Conservation (phyloP, 805 yeast genomes). For the Hermanozyma aechmeae region DNA sequence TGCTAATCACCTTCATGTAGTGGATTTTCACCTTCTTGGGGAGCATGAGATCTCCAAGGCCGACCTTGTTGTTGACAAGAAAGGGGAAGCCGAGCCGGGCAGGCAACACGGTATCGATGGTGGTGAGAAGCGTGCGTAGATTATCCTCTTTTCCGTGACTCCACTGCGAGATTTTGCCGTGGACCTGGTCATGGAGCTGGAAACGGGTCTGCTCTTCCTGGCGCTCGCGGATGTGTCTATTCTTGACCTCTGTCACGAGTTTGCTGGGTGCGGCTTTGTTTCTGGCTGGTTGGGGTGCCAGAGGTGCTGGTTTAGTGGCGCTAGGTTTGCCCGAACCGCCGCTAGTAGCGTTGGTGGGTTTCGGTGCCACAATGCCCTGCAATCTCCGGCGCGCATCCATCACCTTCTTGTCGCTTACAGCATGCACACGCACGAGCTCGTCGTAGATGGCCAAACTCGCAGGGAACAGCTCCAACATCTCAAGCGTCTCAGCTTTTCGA, state of each 20-base stretch:
- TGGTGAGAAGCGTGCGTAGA: conserved; percentile 64
- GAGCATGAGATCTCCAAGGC: conserved; percentile 68
- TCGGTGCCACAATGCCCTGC: conserved; percentile 49
- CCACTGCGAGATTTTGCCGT: conserved; percentile 51
- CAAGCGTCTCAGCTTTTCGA: conserved; percentile 77
- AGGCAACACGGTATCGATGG: conserved; percentile 58
- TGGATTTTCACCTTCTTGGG: conserved; percentile 82
- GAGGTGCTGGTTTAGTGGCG: too few species aligned
- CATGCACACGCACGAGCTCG: conserved; percentile 49
- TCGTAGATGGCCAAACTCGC: conserved; percentile 58
- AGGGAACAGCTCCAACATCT: conserved; percentile 61
- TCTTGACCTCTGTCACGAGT: too few species aligned
- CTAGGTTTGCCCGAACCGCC: too few species aligned
- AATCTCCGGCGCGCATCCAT: conserved; percentile 84
- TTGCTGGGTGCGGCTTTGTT: conserved; percentile 3
- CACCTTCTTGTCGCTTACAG: conserved; percentile 51
- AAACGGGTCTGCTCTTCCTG: conserved; percentile 26
- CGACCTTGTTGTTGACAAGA: conserved; percentile 29
- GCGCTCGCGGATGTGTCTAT: too few species aligned
- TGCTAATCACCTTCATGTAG: conserved; percentile 74
- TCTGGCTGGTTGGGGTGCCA: too few species aligned
- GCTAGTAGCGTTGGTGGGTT: too few species aligned
- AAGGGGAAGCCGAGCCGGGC: conserved; percentile 19
- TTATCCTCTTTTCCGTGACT: conserved; percentile 69
- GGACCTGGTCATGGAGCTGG: conserved; percentile 55